Evolutionary conservation across 345 rosid species (phyloP).

Genomic region (Psidium friedrichsthalianum): DNA sequence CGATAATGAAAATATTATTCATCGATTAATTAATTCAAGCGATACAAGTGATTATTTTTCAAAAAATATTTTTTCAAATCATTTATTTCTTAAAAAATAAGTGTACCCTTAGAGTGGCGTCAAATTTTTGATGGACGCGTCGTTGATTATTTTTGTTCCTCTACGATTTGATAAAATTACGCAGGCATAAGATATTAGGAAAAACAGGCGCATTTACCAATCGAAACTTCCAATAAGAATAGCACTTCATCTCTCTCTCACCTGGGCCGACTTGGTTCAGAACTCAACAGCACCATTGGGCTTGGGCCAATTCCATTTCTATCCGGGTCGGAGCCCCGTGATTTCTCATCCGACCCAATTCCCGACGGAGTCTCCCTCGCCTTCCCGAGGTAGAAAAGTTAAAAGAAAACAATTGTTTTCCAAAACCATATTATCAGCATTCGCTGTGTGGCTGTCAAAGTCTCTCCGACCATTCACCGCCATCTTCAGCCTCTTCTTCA

Average conservation of each 20-base stretch:
- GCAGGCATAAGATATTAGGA: not conserved
- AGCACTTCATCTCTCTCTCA: not conserved
- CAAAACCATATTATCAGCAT: not conserved
- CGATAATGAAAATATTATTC: not conserved
- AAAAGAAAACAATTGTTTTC: not conserved
- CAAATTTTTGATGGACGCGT: not conserved
- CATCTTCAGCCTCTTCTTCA: not conserved
- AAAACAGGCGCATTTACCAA: not conserved
- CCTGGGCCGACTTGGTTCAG: not conserved
- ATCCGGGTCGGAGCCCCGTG: not conserved
- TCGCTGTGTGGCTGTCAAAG: not conserved
- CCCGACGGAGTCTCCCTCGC: not conserved
- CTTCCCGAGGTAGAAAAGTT: not conserved
- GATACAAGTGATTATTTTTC: not conserved
- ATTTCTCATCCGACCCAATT: not conserved
- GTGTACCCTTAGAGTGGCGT: not conserved
- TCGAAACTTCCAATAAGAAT: not conserved
- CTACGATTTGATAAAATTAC: not conserved
- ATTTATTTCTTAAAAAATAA: rapidly evolving
- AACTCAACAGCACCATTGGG: not conserved
- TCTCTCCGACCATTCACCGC: not conserved
- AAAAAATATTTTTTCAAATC: not conserved
- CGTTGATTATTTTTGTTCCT: not conserved
- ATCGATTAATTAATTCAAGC: too few relatives aligned
- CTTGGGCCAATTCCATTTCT: not conserved